Evolutionary conservation across 2,329 filamentous ascomycete species (phyloP), one percentile per base, ranked within the genome.

Genomic region (Epichloe baconii): DNA sequence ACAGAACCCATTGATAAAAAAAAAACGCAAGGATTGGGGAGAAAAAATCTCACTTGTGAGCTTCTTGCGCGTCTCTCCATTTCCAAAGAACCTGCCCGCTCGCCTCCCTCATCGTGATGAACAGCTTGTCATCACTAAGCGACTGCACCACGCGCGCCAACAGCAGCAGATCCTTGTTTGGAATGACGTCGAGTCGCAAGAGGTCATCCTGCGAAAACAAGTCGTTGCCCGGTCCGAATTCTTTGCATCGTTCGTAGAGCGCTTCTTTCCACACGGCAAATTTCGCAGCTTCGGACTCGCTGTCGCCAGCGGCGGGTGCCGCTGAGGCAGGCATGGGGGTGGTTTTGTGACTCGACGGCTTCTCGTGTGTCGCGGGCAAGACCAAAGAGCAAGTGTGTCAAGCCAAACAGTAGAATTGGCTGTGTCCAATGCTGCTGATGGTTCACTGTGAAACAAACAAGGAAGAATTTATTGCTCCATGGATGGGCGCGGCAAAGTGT

Each of bases 171-270:
- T 82, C 75, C 54, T 75, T 69, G 47, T 76, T 73, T 5, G 79
- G 77, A 47, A 83, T 74, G 55, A 83, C 71, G 52, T 74, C 72
- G 52, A 82, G 70, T 26, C 72, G 72, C 52, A 79, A 65, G 40
- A 84, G 68, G 57, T 82, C 78, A 37, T 75, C 70, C 61, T 83
- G 80, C 12, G 72, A 74, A 64, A 82, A 82, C 48, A 78, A 65
- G 45, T 70, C 69, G 38, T 70, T 66, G 43, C 71, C 66, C 54
- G 71, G 68, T 54, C 72, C 71, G 17, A 71, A 70, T 54, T 77
- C 73, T 57, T 70, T 69, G 58, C 75, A 78, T 35, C 72, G 71
- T 47, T 78, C 73, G 65, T 81, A 82, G 41, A 82, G 73, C 14
- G 72, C 70, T 56, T 77, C 68, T 61, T 81, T 80, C 61, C 76